Evolutionary conservation across 305 asterid species (phyloP).

Genomic region (Euphrasia arctica): DNA sequence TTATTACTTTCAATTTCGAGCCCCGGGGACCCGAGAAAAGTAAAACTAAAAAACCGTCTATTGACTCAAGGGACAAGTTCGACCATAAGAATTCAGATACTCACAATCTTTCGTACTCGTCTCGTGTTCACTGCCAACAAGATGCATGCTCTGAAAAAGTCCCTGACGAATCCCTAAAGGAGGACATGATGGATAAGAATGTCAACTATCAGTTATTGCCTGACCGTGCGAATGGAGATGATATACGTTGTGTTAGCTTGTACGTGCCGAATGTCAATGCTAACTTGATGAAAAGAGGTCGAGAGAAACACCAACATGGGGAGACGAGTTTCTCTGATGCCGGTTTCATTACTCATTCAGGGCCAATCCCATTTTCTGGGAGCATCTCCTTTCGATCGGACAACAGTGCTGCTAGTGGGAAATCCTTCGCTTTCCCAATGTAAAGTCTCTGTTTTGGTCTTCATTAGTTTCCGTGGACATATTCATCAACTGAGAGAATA

Average conservation of each 20-base stretch:
- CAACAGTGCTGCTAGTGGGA: slow-evolving; percentile 1
- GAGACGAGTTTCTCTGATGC: not conserved
- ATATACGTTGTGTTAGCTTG: not conserved
- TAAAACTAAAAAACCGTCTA: not conserved
- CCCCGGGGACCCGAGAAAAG: slow-evolving; percentile 12
- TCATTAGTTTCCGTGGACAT: not conserved
- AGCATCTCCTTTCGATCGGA: slow-evolving; percentile 8
- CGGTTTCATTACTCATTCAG: not conserved
- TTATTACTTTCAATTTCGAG: not conserved
- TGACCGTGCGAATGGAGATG: not conserved
- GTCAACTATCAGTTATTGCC: slow-evolving; percentile 2
- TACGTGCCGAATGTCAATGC: not conserved
- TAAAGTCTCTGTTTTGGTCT: not conserved
- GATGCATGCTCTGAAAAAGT: slow-evolving; percentile 17
- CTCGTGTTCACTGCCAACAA: not conserved
- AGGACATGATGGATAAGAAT: slow-evolving; percentile 11
- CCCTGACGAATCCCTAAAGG: slow-evolving; percentile 21
- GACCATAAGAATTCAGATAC: slow-evolving; percentile 21
- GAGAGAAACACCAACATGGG: not conserved
- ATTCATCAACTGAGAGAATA: too few relatives aligned
- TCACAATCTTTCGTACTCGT: slow-evolving; percentile 23
- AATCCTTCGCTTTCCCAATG: slow-evolving; percentile 4
- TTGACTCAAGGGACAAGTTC: not conserved
- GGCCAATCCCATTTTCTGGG: slow-evolving; percentile 2
- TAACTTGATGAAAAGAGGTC: not conserved